phyloP scores from a whole-genome alignment of 1,139 yeast species.

The Saccharomycopsis hybrid region DNA sequence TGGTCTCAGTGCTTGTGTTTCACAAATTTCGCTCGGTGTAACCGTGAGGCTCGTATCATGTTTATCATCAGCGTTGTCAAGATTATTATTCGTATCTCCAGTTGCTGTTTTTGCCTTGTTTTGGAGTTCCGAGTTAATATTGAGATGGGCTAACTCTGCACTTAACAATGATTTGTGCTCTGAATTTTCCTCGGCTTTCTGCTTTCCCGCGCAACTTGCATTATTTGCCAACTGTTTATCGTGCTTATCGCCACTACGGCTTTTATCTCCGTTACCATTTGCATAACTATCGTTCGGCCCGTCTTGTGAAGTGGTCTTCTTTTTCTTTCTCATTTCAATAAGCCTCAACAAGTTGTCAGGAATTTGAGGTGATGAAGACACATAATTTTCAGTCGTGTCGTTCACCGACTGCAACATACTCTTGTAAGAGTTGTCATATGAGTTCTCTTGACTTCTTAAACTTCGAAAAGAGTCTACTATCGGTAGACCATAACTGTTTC shows the following conservation, averaged over 20 bases:
- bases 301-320: no score
- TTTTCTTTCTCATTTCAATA: slow-evolving; percentile 45
- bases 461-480: slow-evolving; percentile 9
- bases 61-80: no score
- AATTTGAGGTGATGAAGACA: slow-evolving; percentile 62
- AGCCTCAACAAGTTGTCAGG: slow-evolving; percentile 52
- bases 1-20: no score
- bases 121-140: no score
- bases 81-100: no score
- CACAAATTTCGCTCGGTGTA: no score
- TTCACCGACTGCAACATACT: slow-evolving; percentile 1
- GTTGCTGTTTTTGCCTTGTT: not conserved
- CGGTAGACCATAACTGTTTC: slow-evolving; percentile 1
- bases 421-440: slow-evolving; percentile 17
- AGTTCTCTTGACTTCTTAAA: slow-evolving; percentile 8
- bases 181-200: no score
- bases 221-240: not conserved
- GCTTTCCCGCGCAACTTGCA: not conserved
- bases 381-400: slow-evolving; percentile 28
- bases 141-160: slow-evolving; percentile 13
- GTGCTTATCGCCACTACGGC: no score
- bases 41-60: no score
- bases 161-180: slow-evolving; percentile 13
- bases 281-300: no score
- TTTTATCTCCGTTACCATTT: not conserved